Percentiles rank a stretch among this genome's conserved stretches.
phyloP scores from a whole-genome alignment of 2,329 filamentous ascomycete species.

The Pseudogymnoascus sp. region DNA sequence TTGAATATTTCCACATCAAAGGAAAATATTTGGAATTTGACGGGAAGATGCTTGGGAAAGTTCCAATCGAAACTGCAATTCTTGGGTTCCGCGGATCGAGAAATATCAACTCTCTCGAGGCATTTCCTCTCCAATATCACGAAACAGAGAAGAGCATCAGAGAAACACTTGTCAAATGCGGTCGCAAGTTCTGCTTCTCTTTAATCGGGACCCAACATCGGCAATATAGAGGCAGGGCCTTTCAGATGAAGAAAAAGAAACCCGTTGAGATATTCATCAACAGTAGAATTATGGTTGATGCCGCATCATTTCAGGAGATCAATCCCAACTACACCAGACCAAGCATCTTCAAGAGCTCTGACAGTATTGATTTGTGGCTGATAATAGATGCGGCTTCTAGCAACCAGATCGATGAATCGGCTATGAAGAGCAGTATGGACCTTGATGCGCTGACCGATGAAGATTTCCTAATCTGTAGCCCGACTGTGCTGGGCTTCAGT shows the following conservation, averaged over 20 bases:
- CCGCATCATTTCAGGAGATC: constrained; percentile 22
- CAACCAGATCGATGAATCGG: not conserved
- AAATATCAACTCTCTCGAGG: constrained; percentile 24
- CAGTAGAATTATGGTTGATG: constrained; percentile 26
- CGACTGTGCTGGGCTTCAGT: constrained; percentile 7
- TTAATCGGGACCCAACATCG: constrained; percentile 24
- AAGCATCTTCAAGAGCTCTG: constrained; percentile 10
- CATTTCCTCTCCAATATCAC: constrained; percentile 28
- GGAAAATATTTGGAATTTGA: constrained; percentile 27
- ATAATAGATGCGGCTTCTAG: not conserved
- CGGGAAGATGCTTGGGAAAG: constrained; percentile 22
- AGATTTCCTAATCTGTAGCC: constrained; percentile 5
- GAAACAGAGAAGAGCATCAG: constrained; percentile 17
- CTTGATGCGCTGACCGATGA: not conserved
- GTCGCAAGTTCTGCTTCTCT: constrained; percentile 23
- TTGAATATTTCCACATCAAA: constrained; percentile 14
- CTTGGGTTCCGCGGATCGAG: constrained; percentile 15
- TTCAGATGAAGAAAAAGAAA: constrained; percentile 26
- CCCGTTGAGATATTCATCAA: constrained; percentile 18
- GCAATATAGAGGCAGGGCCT: constrained; percentile 29
- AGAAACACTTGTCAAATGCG: constrained; percentile 23
- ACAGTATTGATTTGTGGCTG: not conserved
- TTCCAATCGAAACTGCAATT: constrained; percentile 19
- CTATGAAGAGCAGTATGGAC: not conserved
- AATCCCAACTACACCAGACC: constrained; percentile 24